Percentiles rank a stretch among this genome's conserved stretches.
Conservation (phyloP, 768 basidiomycete species). For the Leucocoprinus birnbaumii region DNA sequence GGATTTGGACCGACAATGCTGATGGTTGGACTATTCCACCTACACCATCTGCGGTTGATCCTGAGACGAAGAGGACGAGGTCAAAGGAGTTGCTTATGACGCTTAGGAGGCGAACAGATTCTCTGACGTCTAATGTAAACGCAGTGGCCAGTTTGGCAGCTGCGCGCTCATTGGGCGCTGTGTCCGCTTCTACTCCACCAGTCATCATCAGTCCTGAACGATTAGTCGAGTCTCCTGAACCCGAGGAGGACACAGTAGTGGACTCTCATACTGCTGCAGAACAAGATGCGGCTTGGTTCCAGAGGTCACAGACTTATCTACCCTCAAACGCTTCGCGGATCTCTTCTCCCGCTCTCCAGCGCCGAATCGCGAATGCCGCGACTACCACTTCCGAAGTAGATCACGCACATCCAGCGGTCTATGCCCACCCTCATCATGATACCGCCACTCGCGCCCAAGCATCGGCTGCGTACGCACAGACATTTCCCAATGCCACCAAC, state of each 20-base stretch:
- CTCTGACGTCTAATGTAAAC: slow-evolving; percentile 1
- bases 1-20: slow-evolving; percentile 1
- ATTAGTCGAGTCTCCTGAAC: slow-evolving; percentile 10
- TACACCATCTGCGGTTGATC: neutral
- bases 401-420: neutral
- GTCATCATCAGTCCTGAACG: neutral
- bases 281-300: neutral
- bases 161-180: neutral
- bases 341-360: neutral
- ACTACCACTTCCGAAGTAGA: neutral
- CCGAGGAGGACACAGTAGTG: neutral
- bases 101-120: slow-evolving; percentile 9
- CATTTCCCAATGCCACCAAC: neutral
- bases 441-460: neutral
- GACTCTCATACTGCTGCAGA: neutral
- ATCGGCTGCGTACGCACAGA: neutral
- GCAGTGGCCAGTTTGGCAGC: neutral
- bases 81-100: slow-evolving; percentile 12
- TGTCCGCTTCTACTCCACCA: slow-evolving; percentile 1
- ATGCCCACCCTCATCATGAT: neutral
- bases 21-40: slow-evolving; percentile 10
- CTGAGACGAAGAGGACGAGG: slow-evolving; percentile 10
- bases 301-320: neutral
- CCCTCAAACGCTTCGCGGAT: neutral
- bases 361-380: neutral